Conservation (phyloP, 805 yeast species). For the Ogataea naganishii region DNA sequence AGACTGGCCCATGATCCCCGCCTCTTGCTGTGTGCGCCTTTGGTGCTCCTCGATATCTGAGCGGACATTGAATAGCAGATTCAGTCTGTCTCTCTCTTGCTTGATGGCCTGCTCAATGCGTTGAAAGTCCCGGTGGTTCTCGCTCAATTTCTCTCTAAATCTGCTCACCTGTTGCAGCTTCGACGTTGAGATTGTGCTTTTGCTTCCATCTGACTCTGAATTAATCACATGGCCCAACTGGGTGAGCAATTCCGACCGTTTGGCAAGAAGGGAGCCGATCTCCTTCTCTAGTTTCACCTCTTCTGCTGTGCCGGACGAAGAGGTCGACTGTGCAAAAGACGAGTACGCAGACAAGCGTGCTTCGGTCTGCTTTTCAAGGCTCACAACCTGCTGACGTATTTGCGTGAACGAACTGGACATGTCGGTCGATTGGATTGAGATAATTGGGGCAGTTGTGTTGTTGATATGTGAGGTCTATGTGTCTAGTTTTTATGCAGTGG, state of each 20-base stretch:
- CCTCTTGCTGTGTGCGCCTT: conserved; percentile 24
- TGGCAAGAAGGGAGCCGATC: conserved; percentile 43
- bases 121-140: conserved; percentile 55
- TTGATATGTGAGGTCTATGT: too few relatives aligned
- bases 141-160: conserved; percentile 67
- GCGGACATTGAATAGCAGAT: conserved; percentile 67
- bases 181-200: conserved; percentile 51
- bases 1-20: conserved; percentile 10
- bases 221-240: conserved; percentile 48
- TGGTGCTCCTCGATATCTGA: conserved; percentile 70
- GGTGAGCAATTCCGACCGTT: conserved; percentile 46
- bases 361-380: conserved; percentile 64
- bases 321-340: conserved; percentile 41
- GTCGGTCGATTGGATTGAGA: too few relatives aligned
- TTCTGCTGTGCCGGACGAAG: conserved; percentile 37
- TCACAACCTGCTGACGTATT: conserved; percentile 57
- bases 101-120: conserved; percentile 34
- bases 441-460: too few relatives aligned
- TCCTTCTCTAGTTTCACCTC: conserved; percentile 36
- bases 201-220: conserved; percentile 22
- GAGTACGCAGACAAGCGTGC: conserved; percentile 43
- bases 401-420: conserved; percentile 48
- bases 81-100: conserved; percentile 71
- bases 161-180: conserved; percentile 76
- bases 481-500: too few relatives aligned